phyloP scores from a whole-genome alignment of 2,329 filamentous ascomycete species.

The Claviceps maximensis region DNA sequence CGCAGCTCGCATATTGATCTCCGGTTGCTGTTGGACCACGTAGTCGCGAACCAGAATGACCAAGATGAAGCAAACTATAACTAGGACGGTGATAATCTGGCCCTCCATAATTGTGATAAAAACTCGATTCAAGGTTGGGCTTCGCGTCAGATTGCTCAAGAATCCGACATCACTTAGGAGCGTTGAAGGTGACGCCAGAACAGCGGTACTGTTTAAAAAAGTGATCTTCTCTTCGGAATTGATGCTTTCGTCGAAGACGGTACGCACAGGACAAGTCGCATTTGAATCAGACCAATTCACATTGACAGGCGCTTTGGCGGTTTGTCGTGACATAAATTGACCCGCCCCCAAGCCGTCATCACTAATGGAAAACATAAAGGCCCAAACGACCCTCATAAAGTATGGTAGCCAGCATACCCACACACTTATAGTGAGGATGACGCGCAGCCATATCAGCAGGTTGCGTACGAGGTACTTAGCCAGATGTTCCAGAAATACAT shows the following conservation, averaged over 20 bases:
- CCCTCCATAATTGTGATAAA: constrained; percentile 80
- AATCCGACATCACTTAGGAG: constrained; percentile 45
- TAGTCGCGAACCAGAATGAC: constrained; percentile 94
- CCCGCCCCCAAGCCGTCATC: constrained; percentile 50
- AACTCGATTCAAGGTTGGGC: constrained; percentile 59
- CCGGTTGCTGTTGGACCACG: constrained; percentile 94
- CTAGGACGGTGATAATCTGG: constrained; percentile 80
- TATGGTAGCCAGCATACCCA: constrained; percentile 87
- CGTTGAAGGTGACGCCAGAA: constrained; percentile 17
- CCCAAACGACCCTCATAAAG: constrained; percentile 83
- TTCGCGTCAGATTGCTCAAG: constrained; percentile 51
- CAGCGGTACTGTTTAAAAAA: constrained; percentile 6
- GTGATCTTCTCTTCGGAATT: constrained; percentile 8
- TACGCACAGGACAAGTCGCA: constrained; percentile 1
- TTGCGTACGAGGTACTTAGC: constrained; percentile 59
- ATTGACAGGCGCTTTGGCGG: not conserved
- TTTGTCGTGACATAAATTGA: constrained; percentile 10
- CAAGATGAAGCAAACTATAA: constrained; percentile 91
- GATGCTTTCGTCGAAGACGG: constrained; percentile 7
- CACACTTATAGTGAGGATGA: constrained; percentile 64
- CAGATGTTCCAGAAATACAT: constrained; percentile 70
- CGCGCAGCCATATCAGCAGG: constrained; percentile 65
- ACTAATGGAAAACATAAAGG: constrained; percentile 86
- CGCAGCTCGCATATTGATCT: constrained; percentile 66
- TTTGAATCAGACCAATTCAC: not conserved